These are phyloP conservation scores for Ceratocystis destructans DNA, from an alignment of 2,329 filamentous ascomycete genomes.

Conservation along the genomic window DNA sequence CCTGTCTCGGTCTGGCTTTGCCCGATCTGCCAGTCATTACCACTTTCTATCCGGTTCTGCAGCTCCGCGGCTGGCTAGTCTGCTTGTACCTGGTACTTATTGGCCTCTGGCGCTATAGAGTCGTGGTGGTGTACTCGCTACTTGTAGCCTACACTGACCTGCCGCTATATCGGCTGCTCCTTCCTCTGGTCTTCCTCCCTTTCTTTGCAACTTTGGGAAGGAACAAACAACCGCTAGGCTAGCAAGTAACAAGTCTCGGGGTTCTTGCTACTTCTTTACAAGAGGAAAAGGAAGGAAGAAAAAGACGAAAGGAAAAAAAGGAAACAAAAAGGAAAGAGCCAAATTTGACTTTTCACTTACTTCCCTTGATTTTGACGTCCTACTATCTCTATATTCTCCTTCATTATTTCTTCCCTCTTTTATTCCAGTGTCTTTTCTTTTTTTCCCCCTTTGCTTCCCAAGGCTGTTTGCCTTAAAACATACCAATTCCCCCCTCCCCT, in stretches of 20 bases:
- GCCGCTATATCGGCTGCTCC: neutral
- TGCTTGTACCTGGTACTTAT: neutral
- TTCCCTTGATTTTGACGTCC: neutral
- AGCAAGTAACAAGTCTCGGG: neutral
- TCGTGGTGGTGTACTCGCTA: too few species aligned
- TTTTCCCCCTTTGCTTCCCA: neutral
- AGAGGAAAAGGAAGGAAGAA: neutral
- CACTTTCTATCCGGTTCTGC: too few species aligned
- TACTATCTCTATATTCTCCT: neutral
- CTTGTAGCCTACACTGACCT: neutral
- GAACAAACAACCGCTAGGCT: neutral
- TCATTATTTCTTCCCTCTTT: neutral
- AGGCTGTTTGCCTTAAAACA: too few species aligned
- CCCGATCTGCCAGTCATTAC: neutral
- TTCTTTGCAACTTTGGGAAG: neutral
- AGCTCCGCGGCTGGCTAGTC: neutral
- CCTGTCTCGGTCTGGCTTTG: neutral
- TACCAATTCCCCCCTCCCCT: too few species aligned
- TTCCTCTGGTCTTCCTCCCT: neutral
- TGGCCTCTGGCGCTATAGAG: too few species aligned
- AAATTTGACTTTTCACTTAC: neutral
- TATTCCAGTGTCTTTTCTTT: neutral
- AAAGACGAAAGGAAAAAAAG: neutral
- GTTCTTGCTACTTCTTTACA: neutral
- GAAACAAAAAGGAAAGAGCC: neutral